Base-by-base conservation (phyloP, 169 alveolate species). In the Neospora caninum region DNA sequence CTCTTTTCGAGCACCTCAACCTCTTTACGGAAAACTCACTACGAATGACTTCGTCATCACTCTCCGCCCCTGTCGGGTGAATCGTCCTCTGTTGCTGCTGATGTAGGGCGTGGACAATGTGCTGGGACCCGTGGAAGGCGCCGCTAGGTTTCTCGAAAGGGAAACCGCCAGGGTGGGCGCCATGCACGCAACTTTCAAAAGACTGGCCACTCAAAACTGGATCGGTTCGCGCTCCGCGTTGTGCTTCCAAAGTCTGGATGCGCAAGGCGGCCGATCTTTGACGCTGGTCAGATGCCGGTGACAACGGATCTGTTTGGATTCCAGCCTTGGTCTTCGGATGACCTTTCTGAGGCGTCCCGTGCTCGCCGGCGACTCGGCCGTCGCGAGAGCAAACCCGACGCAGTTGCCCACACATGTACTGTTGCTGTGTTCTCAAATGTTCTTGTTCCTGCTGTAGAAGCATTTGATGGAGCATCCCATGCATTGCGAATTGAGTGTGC, bases 401-500 rank as follows among this genome's bases (percentile, higher is more conserved):
- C 29, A 36, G 39, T 43, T 73, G 84, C 43, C 84, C 41, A n/a
- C 34, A 25, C 43, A 38, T 73, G 84, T 73, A n/a, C 84, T 73
- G 84, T 34, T 73, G 84, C 84, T 73, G 84, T 9, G 84, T 38
- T 73, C 43, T 73, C 45, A 73, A 34, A n/a, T 38, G 84, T 43
- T n/a, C 45, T 43, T 38, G 84, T 34, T 73, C 49, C 84, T 73
- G 49, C 22, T 27, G 49, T 7, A 73, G 43, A 0, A 73, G 84
- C 84, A 73, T 73, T 16, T 73, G 84, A 34, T 73, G 84, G 27
- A 73, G 84, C 84, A 73, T 36, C 22, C 84, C 84, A 34, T 73
- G 84, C 84, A 73, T 73, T 20, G 84, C 84, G 4, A 73, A 73
- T 20, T 73, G 84, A 25, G 84, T 73, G 84, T 73, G 84, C 41